phyloP scores from a whole-genome alignment of 805 yeast genomes.

The Metschnikowia kunwiensis region DNA sequence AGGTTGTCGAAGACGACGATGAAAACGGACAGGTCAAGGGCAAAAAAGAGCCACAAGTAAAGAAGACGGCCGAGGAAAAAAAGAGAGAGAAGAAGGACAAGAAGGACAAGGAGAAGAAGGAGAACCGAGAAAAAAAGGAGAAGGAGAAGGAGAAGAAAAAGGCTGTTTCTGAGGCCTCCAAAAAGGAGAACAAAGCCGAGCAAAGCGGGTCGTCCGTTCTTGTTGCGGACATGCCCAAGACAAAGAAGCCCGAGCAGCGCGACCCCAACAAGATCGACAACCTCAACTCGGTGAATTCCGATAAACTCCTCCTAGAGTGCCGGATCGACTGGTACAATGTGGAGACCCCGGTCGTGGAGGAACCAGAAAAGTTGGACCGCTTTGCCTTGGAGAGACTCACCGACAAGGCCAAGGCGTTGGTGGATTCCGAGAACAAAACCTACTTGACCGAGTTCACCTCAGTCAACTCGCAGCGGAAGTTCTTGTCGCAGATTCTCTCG shows the following conservation, averaged over 20 bases:
- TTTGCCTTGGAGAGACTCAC: conserved; percentile 59
- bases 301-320: conserved; percentile 56
- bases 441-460: conserved; percentile 74
- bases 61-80: conserved; percentile 33
- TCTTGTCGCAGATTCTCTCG: conserved; percentile 80
- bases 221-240: conserved; percentile 21
- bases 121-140: conserved; percentile 24
- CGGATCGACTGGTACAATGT: conserved; percentile 75
- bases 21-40: conserved; percentile 32
- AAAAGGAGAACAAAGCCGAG: conserved; percentile 19
- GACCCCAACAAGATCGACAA: conserved; percentile 29
- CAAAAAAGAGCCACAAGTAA: no score
- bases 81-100: conserved; percentile 33
- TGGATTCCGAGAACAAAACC: conserved; percentile 66
- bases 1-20: conserved; percentile 22
- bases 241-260: conserved; percentile 8
- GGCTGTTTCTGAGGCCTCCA: background rate
- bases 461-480: conserved; percentile 78
- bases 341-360: conserved; percentile 30
- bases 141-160: conserved; percentile 23
- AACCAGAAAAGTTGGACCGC: conserved; percentile 41
- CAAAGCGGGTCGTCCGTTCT: conserved; percentile 17
- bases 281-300: conserved; percentile 51
- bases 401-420: conserved; percentile 61
- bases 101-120: conserved; percentile 23